Evolutionary conservation across 1,139 yeast species (phyloP).

Genomic region (Protomyces inouyei): DNA sequence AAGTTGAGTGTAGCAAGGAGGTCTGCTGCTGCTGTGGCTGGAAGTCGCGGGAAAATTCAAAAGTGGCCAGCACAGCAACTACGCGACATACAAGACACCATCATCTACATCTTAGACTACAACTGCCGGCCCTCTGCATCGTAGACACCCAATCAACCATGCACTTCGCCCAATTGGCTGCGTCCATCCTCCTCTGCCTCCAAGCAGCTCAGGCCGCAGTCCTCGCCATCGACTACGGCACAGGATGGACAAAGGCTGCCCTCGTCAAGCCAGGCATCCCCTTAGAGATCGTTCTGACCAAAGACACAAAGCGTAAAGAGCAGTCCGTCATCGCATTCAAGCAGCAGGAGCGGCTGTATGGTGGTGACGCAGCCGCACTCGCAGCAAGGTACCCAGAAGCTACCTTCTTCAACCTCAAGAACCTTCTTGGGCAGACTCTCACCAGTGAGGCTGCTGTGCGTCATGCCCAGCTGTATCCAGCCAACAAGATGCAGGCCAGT

Average conservation of each 20-base stretch:
- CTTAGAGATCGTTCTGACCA: constrained; percentile 79
- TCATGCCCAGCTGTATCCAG: constrained; percentile 56
- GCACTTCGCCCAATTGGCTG: neutral
- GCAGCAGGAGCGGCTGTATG: constrained; percentile 62
- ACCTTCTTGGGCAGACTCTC: constrained; percentile 61
- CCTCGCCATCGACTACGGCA: constrained; percentile 85
- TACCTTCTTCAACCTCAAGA: constrained; percentile 63
- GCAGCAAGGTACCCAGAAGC: constrained; percentile 63
- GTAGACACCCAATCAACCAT: neutral
- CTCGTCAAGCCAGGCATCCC: constrained; percentile 87
- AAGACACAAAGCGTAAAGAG: constrained; percentile 89
- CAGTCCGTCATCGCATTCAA: constrained; percentile 70
- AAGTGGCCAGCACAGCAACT: neutral
- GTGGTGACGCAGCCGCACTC: constrained; percentile 56
- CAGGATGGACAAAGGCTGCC: constrained; percentile 80
- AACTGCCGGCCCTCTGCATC: no score
- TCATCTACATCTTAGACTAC: neutral
- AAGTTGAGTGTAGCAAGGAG: no score
- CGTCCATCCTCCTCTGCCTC: neutral
- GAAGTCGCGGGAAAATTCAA: no score
- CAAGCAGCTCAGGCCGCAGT: constrained; percentile 49
- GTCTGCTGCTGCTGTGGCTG: no score
- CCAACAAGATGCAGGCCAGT: constrained; percentile 37
- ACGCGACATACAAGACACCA: neutral
- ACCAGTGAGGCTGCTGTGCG: constrained; percentile 43